Conservation (phyloP, 352 stramenopile genomes). For the Globisporangium emineosum region DNA sequence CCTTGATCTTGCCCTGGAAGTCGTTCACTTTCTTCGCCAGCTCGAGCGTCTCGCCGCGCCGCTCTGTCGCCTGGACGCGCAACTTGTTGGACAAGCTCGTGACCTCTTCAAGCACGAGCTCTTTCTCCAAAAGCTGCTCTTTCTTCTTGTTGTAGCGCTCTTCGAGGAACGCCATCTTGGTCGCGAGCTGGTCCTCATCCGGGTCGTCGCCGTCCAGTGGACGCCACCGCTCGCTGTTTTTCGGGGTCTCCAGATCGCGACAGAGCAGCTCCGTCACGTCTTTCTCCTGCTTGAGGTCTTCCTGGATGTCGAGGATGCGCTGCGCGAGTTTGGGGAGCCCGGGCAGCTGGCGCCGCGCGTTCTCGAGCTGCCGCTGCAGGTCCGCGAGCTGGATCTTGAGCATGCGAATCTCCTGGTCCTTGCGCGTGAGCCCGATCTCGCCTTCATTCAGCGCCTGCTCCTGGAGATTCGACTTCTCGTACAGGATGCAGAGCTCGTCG, state of each 20-base stretch:
- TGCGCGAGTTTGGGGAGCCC: constrained; percentile 79
- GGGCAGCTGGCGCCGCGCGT: constrained; percentile 68
- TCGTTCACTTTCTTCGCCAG: constrained; percentile 89
- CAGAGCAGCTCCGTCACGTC: constrained; percentile 88
- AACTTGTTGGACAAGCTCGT: constrained; percentile 86
- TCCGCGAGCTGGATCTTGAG: constrained; percentile 72
- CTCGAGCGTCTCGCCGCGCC: constrained; percentile 74
- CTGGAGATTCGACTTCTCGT: constrained; percentile 91
- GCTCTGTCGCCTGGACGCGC: constrained; percentile 64
- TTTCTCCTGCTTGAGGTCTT: constrained; percentile 83
- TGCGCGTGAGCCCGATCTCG: constrained; percentile 72
- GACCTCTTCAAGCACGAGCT: constrained; percentile 93
- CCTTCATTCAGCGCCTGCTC: constrained; percentile 81
- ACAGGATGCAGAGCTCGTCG: constrained; percentile 94
- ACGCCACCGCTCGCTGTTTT: constrained; percentile 86
- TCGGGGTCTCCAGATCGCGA: constrained; percentile 89
- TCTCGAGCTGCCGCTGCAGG: constrained; percentile 70
- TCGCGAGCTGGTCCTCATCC: constrained; percentile 83
- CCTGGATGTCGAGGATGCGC: constrained; percentile 72
- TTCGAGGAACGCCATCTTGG: constrained; percentile 85
- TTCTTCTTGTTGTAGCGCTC: constrained; percentile 89
- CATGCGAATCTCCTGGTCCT: constrained; percentile 83
- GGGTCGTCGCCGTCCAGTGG: constrained; percentile 86
- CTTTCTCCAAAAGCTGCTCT: constrained; percentile 92
- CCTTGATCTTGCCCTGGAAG: constrained; percentile 88